A percentile compares a stretch with the other conserved stretches of the same genome.
phyloP scores from a whole-genome alignment of 73 alveolate genomes.

The Tetrahymena borealis region DNA sequence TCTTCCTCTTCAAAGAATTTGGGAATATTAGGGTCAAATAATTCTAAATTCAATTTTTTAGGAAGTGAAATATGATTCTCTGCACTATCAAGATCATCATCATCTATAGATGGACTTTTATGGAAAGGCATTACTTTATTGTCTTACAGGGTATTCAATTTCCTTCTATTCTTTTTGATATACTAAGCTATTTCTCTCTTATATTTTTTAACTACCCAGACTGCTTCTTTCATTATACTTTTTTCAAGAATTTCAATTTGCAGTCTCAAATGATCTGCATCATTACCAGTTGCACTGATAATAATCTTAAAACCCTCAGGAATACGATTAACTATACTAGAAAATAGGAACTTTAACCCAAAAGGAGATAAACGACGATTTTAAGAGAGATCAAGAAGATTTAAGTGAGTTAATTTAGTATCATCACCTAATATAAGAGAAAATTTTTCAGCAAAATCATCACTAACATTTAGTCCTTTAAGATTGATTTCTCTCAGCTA shows the following conservation, averaged over 20 bases:
- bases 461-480: background rate
- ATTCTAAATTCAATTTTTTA: background rate
- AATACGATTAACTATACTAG: background rate
- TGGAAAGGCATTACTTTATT: background rate
- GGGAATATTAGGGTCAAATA: background rate
- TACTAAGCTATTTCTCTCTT: background rate
- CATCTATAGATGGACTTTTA: background rate
- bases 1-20: background rate
- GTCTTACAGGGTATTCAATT: background rate
- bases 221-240: background rate
- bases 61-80: background rate
- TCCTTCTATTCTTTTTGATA: background rate
- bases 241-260: background rate
- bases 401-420: background rate
- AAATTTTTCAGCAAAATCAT: background rate
- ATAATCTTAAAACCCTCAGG: background rate
- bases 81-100: background rate
- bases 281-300: background rate
- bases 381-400: background rate
- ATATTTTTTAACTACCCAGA: background rate
- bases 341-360: background rate
- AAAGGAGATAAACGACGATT: background rate
- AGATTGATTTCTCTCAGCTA: background rate
- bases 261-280: background rate
- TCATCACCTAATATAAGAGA: background rate